Evolutionary conservation across 2,329 filamentous ascomycete genomes (phyloP).

Genomic region (Xylaria sp.): DNA sequence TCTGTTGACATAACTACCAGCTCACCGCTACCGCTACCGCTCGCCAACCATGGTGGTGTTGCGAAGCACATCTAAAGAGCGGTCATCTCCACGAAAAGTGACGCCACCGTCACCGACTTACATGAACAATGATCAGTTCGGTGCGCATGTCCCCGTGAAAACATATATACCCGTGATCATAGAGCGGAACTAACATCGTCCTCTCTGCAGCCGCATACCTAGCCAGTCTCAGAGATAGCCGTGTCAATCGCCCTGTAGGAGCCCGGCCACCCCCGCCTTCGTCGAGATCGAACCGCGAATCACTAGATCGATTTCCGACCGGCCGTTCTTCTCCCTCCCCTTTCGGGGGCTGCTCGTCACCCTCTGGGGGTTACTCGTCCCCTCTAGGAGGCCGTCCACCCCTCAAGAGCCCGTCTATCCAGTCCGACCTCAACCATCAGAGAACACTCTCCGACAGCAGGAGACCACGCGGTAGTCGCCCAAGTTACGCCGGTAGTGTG

Average conservation of each 20-base stretch:
- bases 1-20: not conserved
- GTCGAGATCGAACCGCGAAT: constrained; percentile 36
- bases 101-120: constrained; percentile 64
- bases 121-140: constrained; percentile 70
- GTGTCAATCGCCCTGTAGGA: constrained; percentile 68
- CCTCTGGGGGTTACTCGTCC: not conserved
- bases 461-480: constrained; percentile 40
- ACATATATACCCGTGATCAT: not conserved
- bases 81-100: constrained; percentile 52
- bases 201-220: constrained; percentile 65
- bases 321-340: constrained; percentile 21
- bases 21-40: not conserved
- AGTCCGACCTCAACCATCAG: constrained; percentile 18
- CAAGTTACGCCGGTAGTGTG: constrained; percentile 51
- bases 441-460: constrained; percentile 35
- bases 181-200: constrained; percentile 7
- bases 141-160: constrained; percentile 44
- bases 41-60: constrained; percentile 27
- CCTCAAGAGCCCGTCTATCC: constrained; percentile 33
- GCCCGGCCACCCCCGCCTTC: constrained; percentile 63
- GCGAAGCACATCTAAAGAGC: constrained; percentile 37
- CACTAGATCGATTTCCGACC: constrained; percentile 28
- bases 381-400: constrained; percentile 32
- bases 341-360: not conserved
- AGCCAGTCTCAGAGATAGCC: constrained; percentile 69